Percentiles rank a stretch among this genome's conserved stretches.
Evolutionary conservation across 2,329 filamentous ascomycete species (phyloP).

Genomic region (Saccharata proteae): DNA sequence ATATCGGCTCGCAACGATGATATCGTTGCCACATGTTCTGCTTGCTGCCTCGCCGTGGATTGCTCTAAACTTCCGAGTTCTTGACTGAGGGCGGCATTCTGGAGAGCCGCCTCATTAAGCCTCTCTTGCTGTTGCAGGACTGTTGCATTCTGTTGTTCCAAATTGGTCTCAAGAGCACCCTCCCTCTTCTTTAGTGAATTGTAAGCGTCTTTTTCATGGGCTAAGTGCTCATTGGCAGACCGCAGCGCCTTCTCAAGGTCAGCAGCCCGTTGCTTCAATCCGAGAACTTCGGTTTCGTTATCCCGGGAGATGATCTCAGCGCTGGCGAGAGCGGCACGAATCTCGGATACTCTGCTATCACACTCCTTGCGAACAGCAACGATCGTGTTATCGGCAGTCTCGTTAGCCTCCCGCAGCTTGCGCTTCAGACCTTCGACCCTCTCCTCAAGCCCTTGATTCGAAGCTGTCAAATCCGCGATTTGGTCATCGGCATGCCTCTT

Average conservation of each 20-base stretch:
- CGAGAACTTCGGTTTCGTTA: conserved; percentile 2
- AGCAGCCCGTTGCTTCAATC: conserved; percentile 6
- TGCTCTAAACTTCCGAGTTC: too few species aligned
- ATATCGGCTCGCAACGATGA: conserved; percentile 1
- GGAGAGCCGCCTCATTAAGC: background rate
- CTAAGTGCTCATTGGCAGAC: background rate
- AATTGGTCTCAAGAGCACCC: conserved; percentile 13
- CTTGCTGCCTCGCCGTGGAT: too few species aligned
- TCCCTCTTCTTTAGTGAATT: conserved; percentile 21
- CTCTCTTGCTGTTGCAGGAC: conserved; percentile 13
- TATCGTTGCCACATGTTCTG: conserved; percentile 1
- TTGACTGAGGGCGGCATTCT: background rate
- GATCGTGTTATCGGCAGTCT: conserved; percentile 19
- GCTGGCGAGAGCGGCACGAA: conserved; percentile 22
- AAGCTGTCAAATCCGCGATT: conserved; percentile 24
- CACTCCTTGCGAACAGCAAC: conserved; percentile 14
- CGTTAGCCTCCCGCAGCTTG: conserved; percentile 26
- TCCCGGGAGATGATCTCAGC: conserved; percentile 32
- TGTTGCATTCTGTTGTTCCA: conserved; percentile 18
- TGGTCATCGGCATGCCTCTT: conserved; percentile 25
- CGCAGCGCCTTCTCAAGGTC: background rate
- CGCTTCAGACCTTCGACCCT: conserved; percentile 21
- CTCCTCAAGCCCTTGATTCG: conserved; percentile 24
- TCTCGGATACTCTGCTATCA: conserved; percentile 25
- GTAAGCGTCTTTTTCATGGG: conserved; percentile 10